These are phyloP conservation scores for Termitomyces sp. DNA, from an alignment of 1,284 basidiomycete species.

Conservation along the genomic window DNA sequence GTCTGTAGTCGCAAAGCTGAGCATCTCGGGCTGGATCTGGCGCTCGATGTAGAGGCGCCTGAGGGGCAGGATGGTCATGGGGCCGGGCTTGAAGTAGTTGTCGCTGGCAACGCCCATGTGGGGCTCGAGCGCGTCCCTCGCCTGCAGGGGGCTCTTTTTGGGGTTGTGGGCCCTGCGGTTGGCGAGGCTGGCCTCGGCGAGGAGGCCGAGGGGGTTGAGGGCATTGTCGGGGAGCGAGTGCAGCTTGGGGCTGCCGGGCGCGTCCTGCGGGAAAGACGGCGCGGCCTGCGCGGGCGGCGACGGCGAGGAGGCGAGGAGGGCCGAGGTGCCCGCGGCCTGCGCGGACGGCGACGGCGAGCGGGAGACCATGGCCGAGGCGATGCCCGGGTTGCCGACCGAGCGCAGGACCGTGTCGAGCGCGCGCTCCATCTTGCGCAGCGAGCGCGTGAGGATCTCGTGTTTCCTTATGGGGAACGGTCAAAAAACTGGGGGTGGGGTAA, in stretches of 20 bases:
- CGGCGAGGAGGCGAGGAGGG: constrained; percentile 50
- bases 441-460: constrained; percentile 83
- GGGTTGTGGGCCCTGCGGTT: constrained; percentile 62
- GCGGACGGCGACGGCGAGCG: constrained; percentile 71
- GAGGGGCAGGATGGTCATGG: constrained; percentile 82
- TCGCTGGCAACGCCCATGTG: constrained; percentile 84
- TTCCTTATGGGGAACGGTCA: constrained; percentile 46
- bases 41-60: constrained; percentile 86
- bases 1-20: constrained; percentile 77
- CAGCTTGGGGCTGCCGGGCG: constrained; percentile 64
- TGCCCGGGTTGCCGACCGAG: constrained; percentile 77
- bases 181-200: constrained; percentile 88
- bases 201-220: constrained; percentile 83
- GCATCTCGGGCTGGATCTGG: constrained; percentile 85
- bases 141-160: constrained; percentile 32
- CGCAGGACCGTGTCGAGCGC: constrained; percentile 85
- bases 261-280: constrained; percentile 21
- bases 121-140: constrained; percentile 30
- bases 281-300: constrained; percentile 35
- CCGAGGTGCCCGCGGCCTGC: constrained; percentile 52
- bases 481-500: too few species aligned
- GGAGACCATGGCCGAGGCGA: constrained; percentile 73
- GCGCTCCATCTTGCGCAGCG: constrained; percentile 89
- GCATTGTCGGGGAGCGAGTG: constrained; percentile 89
- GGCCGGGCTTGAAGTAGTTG: constrained; percentile 93